Evolutionary conservation across 1,139 yeast species (phyloP), one percentile per base, ranked within the genome.

Genomic region (Saccharomyces uvarum): DNA sequence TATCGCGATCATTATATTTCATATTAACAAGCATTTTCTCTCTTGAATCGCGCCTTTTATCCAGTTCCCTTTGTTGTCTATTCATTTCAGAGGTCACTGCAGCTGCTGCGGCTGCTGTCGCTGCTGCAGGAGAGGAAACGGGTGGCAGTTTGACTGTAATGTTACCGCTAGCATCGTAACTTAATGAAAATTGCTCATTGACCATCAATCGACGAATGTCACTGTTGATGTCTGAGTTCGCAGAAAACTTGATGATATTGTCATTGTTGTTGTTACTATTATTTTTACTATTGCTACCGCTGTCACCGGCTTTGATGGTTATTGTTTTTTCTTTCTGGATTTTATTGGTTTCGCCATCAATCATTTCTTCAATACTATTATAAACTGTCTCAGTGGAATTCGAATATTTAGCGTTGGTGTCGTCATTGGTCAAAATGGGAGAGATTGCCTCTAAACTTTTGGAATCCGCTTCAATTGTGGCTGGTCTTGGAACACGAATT

Each of bases 1-100:
- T 64, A 42, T 63, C 65, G 50, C 70, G 62, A 50, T 68, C 71
- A 47, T 67, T 68, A 53, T 68, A 68, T 54, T 68, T 68, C 64
- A 68, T 61, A 47, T 62, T 63, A 8, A 66, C 70, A 16, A 68
- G 57, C 71, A 68, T 68, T 48, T 61, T 63, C 47, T 68, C 71
- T 27, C 69, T 57, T 2, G 64, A 59, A 52, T 68, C 70, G 38
- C 71, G 60, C 53, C 67, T 57, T 51, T 61, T 65, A 44, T 68
- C 70, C 21, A 68, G 52, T 52, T 67, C 67, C 32, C 57, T 59
- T 48, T 66, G 69, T 53, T 65, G 63, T 41, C 55, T 57, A 14
- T 48, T 54, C 7, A 48, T 28, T 24, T 53, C 58, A n/a, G 56
- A 48, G 13, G 29, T 28, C 28, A 31, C 32, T 14, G 47, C 51